Percentiles rank a stretch among this genome's conserved stretches.
These are phyloP conservation scores for Ustilago loliicola DNA, from an alignment of 1,284 basidiomycete genomes.

Conservation along the genomic window DNA sequence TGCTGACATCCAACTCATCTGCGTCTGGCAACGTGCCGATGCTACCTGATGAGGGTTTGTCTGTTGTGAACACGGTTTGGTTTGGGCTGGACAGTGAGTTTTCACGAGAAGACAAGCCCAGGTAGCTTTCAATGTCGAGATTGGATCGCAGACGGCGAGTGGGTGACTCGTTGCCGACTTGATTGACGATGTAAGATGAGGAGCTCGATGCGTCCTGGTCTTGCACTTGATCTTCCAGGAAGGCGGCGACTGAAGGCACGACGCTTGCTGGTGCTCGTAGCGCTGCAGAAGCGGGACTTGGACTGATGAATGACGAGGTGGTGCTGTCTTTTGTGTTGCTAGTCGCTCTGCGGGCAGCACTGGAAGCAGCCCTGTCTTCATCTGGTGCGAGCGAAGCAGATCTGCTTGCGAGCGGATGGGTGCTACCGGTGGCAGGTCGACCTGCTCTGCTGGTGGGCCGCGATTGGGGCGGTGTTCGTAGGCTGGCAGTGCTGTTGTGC, in stretches of 20 bases:
- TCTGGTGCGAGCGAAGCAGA: constrained; percentile 23
- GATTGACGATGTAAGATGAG: neutral
- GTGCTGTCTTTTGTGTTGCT: constrained; percentile 6
- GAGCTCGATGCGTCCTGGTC: neutral
- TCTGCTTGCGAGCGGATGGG: constrained; percentile 22
- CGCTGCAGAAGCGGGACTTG: constrained; percentile 20
- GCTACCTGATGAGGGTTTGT: neutral
- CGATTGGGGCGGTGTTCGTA: constrained; percentile 41
- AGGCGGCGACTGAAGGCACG: constrained; percentile 29
- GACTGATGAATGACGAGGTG: constrained; percentile 19
- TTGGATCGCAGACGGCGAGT: constrained; percentile 28
- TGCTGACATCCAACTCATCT: constrained; percentile 50
- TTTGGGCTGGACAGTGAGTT: neutral
- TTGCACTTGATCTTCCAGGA: constrained; percentile 36
- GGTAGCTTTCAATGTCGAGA: neutral
- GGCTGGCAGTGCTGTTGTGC: constrained; percentile 20
- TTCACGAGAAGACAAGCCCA: neutral
- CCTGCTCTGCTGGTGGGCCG: constrained; percentile 44
- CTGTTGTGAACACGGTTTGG: neutral
- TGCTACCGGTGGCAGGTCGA: constrained; percentile 10
- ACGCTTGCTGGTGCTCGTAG: constrained; percentile 8
- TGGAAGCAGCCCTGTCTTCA: neutral
- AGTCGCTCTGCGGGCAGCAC: constrained; percentile 4
- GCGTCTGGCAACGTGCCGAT: constrained; percentile 9
- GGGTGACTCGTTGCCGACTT: constrained; percentile 14